Evolutionary conservation across 23 red algal genomes (phyloP).

Genomic region (Gracilaria vermiculophylla): DNA sequence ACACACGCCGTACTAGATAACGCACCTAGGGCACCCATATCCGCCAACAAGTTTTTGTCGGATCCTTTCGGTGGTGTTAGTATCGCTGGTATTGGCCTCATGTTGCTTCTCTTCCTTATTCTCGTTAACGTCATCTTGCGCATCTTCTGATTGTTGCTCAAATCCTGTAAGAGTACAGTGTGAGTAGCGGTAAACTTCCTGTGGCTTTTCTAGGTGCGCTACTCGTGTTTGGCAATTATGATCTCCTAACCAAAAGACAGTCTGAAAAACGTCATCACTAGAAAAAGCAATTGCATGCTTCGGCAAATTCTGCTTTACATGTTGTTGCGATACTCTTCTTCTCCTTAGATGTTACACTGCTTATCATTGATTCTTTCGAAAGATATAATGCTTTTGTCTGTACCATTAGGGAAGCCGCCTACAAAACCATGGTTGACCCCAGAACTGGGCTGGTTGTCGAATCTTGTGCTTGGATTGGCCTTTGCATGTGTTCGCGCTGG

Average conservation of each 20-base stretch:
- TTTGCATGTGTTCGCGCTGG: too few species aligned
- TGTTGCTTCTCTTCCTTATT: constrained; percentile 48
- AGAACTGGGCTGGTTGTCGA: too few species aligned
- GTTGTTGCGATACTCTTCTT: neutral
- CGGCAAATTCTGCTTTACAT: neutral
- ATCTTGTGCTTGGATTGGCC: too few species aligned
- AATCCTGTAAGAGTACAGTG: neutral
- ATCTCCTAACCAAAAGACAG: neutral
- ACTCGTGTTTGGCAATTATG: neutral
- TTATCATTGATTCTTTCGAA: neutral
- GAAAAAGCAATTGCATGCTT: neutral
- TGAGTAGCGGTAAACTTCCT: neutral
- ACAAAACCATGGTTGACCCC: too few species aligned
- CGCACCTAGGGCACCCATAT: constrained; percentile 44
- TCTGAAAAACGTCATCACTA: neutral
- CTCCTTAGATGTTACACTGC: neutral
- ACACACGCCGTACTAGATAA: constrained; percentile 38
- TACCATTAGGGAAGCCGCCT: too few species aligned
- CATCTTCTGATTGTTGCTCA: constrained; percentile 22
- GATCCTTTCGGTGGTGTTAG: constrained; percentile 69
- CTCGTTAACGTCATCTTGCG: constrained; percentile 41
- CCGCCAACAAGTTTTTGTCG: constrained; percentile 18
- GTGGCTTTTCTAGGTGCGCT: neutral
- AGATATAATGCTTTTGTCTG: too few species aligned
- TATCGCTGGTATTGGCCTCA: constrained; percentile 46